Evolutionary conservation across 2,329 filamentous ascomycete genomes (phyloP).

Genomic region (Rachicladosporium sp.): DNA sequence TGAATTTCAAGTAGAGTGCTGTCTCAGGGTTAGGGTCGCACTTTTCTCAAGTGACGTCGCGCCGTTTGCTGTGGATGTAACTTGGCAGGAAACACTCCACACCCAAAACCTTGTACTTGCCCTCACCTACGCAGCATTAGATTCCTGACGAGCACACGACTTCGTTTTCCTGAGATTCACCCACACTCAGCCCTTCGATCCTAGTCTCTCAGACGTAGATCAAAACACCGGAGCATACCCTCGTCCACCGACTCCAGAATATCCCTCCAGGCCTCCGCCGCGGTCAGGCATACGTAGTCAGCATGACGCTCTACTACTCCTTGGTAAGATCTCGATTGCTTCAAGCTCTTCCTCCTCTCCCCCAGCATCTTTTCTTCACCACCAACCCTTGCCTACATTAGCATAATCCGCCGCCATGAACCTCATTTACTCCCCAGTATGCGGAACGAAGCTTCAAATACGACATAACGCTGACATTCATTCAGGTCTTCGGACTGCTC

Average conservation of each 20-base stretch:
- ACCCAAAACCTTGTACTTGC: too few species aligned
- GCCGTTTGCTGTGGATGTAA: too few species aligned
- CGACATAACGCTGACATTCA: conserved; percentile 7
- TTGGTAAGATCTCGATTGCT: conserved; percentile 38
- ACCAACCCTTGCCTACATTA: not conserved
- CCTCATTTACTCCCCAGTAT: conserved; percentile 26
- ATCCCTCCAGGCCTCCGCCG: not conserved
- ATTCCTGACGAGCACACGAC: too few species aligned
- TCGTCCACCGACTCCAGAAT: not conserved
- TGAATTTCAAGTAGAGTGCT: too few species aligned
- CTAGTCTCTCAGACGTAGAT: too few species aligned
- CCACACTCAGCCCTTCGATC: too few species aligned
- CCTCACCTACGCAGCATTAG: too few species aligned
- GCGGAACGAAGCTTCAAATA: conserved; percentile 1
- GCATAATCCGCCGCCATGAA: conserved; percentile 17
- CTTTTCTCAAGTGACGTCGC: too few species aligned
- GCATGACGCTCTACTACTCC: conserved; percentile 59
- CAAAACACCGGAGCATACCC: not conserved
- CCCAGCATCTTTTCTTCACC: not conserved
- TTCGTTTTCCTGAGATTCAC: too few species aligned
- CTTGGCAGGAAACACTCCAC: too few species aligned
- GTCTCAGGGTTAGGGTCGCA: too few species aligned
- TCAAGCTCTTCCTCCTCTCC: conserved; percentile 4
- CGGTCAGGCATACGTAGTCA: conserved; percentile 16
- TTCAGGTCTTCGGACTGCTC: conserved; percentile 69